A percentile compares a stretch with the other conserved stretches of the same genome.
Conservation (phyloP, 164 flowering plant genomes). For the Akebia trifoliata region DNA sequence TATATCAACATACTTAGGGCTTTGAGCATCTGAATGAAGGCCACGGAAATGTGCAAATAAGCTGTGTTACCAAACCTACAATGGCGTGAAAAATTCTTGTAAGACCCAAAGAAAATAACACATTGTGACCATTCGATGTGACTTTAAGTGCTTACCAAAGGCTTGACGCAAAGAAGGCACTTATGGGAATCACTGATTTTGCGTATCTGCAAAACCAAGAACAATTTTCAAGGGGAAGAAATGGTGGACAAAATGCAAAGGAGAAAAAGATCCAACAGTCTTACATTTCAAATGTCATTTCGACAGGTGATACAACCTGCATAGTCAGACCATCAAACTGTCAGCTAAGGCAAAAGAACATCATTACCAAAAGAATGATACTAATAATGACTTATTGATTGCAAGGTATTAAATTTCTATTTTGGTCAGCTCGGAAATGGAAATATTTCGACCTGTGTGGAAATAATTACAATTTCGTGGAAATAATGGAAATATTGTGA, state of each 20-base stretch:
- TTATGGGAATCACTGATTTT: constrained; percentile 87
- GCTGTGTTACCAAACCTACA: constrained; percentile 99
- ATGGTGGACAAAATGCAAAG: background rate
- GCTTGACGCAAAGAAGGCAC: constrained; percentile 96
- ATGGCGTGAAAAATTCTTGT: background rate
- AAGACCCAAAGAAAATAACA: background rate
- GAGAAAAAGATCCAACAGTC: constrained; percentile 14
- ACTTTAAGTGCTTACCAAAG: constrained; percentile 66
- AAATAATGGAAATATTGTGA: no score
- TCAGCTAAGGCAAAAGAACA: background rate
- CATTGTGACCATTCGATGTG: background rate
- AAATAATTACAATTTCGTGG: no score
- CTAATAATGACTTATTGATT: no score
- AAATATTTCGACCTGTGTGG: no score
- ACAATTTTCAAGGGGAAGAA: background rate
- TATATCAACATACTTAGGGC: constrained; percentile 72
- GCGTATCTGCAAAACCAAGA: constrained; percentile 59
- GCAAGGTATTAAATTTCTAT: no score
- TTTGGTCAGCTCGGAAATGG: no score
- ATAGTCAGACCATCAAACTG: constrained; percentile 14
- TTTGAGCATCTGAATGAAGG: constrained; percentile 99
- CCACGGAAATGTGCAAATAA: constrained; percentile 93
- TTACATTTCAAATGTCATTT: constrained; percentile 97
- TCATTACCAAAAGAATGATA: background rate
- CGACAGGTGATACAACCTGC: constrained; percentile 94